Conservation (phyloP, 1,284 basidiomycete genomes). For the Taiwanofungus camphoratus region DNA sequence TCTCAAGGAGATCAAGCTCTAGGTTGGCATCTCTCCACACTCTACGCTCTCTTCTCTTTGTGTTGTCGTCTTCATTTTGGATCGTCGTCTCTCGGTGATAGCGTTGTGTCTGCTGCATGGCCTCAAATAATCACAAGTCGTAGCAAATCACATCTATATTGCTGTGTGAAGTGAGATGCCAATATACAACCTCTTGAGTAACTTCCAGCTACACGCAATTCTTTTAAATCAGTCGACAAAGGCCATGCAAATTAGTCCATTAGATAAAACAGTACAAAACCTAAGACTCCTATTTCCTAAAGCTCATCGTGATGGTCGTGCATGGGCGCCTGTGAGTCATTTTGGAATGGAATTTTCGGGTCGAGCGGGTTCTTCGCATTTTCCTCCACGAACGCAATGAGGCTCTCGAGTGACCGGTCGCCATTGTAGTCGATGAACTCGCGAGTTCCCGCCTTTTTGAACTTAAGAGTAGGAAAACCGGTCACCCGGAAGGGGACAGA, state of each 20-base stretch:
- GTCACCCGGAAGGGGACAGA: constrained; percentile 79
- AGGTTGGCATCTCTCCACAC: constrained; percentile 17
- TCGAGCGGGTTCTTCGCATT: constrained; percentile 70
- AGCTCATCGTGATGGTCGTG: constrained; percentile 30
- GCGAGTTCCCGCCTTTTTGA: constrained; percentile 84
- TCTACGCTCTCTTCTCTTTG: constrained; percentile 6
- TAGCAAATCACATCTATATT: too few relatives aligned
- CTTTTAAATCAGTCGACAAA: too few relatives aligned
- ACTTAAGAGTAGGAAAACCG: constrained; percentile 96
- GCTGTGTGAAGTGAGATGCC: too few relatives aligned
- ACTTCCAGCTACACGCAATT: too few relatives aligned
- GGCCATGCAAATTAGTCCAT: too few relatives aligned
- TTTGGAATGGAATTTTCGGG: constrained; percentile 28
- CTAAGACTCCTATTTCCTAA: constrained; percentile 16
- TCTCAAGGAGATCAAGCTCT: constrained; percentile 72
- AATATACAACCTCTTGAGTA: too few relatives aligned
- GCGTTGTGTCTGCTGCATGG: too few relatives aligned
- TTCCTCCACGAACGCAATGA: constrained; percentile 81
- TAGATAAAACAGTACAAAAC: too few relatives aligned
- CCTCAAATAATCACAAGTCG: too few relatives aligned
- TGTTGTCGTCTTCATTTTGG: constrained; percentile 12
- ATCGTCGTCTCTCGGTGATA: constrained; percentile 6
- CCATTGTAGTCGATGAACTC: constrained; percentile 93
- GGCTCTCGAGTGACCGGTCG: constrained; percentile 82
- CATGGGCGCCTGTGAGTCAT: constrained; percentile 15